Base-by-base conservation (phyloP, 2,329 filamentous ascomycete species). In the Apiospora kogelbergensis region DNA sequence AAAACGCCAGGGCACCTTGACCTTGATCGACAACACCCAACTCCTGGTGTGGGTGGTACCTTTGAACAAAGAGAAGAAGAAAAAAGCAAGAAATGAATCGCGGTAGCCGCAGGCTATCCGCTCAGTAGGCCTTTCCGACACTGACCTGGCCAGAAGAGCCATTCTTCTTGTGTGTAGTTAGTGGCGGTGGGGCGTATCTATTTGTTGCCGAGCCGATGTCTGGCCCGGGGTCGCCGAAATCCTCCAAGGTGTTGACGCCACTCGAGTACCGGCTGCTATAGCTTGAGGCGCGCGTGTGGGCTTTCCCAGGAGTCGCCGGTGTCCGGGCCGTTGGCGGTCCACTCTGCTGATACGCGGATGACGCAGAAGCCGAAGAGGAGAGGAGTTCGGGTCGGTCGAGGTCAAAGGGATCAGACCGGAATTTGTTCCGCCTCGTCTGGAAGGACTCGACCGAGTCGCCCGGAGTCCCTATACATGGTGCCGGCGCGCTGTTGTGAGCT, bases 371-470 rank as follows among this genome's bases (percentile, higher is more conserved):
- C 75, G 2, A 79, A 76, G 64, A 75, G 33, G 69, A 74, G 3
- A 83, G 79, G 7, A 86, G 78, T 73, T 87, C 82, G 42, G 86
- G 82, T 57, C 82, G 78, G 75, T 91, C 89, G n/a, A 91, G 81
- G 72, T 91, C 89, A 74, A 91, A 91, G 1, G 88, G 89, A 72
- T 91, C 88, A 1, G 88, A 90, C 60, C 88, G 86, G 76, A 89
- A 88, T 74, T 88, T 88, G 73, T 85, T 85, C 68, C 85, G 83
- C 20, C 81, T 79, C 6, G 80, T 82, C 60, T 81, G 82, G 60
- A 84, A 81, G 1, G 81, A 81, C 20, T 74, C 73, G 63, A 81
- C 73, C n/a, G 81, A 84, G 42, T 78, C 78, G n/a, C 78, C 74
- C 46, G 82, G 82, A 85, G 57, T 84, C 82, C 48, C 83, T 81